A percentile compares a stretch with the other conserved stretches of the same genome.
Evolutionary conservation across 164 flowering plant species (phyloP).

Genomic region (Echeveria elegans): DNA sequence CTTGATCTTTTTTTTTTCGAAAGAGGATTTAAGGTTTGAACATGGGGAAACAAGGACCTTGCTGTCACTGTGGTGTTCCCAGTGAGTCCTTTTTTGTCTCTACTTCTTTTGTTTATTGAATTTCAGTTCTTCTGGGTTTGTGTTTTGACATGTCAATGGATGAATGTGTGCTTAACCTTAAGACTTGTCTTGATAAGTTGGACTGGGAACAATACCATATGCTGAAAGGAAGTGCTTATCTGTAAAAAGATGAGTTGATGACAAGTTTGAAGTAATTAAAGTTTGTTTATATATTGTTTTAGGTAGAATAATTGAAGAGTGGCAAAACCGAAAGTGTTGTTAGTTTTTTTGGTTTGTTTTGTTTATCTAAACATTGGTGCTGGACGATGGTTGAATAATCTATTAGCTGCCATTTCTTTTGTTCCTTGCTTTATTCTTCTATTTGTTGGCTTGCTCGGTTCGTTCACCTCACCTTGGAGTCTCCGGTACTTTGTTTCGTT

Average conservation of each 20-base stretch:
- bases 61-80: slow-evolving; percentile 25
- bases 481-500: background rate
- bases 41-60: slow-evolving; percentile 29
- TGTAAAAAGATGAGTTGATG: background rate
- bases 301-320: background rate
- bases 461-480: background rate
- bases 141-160: background rate
- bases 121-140: background rate
- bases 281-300: background rate
- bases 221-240: background rate
- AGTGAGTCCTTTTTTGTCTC: background rate
- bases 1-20: background rate
- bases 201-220: background rate
- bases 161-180: background rate
- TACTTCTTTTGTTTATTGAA: background rate
- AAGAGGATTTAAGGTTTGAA: slow-evolving; percentile 1
- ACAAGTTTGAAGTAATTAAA: background rate
- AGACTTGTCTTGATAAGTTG: background rate
- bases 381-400: background rate
- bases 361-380: background rate
- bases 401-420: background rate
- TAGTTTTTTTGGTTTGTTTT: background rate
- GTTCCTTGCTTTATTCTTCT: background rate
- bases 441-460: background rate
- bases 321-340: background rate